Evolutionary conservation across 129 eudicot genomes (phyloP).

Genomic region (Heracleum sosnowskyi): DNA sequence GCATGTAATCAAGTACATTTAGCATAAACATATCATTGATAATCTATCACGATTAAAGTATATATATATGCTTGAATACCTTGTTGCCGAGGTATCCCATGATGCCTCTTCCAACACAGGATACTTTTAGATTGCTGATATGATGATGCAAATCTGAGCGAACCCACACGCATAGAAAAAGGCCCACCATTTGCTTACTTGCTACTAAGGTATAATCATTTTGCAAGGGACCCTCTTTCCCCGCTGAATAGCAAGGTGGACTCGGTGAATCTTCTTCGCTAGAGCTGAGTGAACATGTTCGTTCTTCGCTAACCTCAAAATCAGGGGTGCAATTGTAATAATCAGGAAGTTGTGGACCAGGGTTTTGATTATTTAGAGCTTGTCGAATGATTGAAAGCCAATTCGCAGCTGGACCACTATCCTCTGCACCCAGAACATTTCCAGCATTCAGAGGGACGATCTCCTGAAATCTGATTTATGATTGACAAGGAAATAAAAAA

Average conservation of each 20-base stretch:
- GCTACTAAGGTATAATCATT: slow-evolving; percentile 38
- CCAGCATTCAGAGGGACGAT: slow-evolving; percentile 89
- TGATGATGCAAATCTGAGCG: slow-evolving; percentile 46
- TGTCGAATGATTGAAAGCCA: slow-evolving; percentile 66
- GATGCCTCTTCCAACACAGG: slow-evolving; percentile 84
- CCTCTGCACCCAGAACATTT: slow-evolving; percentile 78
- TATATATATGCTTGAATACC: slow-evolving; percentile 26
- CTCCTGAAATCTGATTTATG: slow-evolving; percentile 72
- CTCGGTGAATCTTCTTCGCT: slow-evolving; percentile 5
- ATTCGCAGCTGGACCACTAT: slow-evolving; percentile 59
- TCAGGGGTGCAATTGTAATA: slow-evolving; percentile 22
- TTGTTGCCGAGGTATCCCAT: slow-evolving; percentile 97
- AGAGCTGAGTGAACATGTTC: slow-evolving; percentile 8
- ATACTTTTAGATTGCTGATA: slow-evolving; percentile 48
- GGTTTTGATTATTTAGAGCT: slow-evolving; percentile 38
- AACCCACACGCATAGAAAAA: slow-evolving; percentile 66
- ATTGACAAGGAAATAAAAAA: slow-evolving; percentile 10
- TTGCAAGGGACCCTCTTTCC: not conserved
- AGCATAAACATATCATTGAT: not conserved
- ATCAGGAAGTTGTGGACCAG: slow-evolving; percentile 14
- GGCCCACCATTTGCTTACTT: slow-evolving; percentile 90
- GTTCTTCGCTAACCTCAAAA: not conserved
- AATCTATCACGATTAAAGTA: not conserved
- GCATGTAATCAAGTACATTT: not conserved
- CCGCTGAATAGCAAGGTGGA: slow-evolving; percentile 11